Evolutionary conservation across 164 flowering plant genomes (phyloP), one percentile per base, ranked within the genome.

Genomic region (Buxus sempervirens): DNA sequence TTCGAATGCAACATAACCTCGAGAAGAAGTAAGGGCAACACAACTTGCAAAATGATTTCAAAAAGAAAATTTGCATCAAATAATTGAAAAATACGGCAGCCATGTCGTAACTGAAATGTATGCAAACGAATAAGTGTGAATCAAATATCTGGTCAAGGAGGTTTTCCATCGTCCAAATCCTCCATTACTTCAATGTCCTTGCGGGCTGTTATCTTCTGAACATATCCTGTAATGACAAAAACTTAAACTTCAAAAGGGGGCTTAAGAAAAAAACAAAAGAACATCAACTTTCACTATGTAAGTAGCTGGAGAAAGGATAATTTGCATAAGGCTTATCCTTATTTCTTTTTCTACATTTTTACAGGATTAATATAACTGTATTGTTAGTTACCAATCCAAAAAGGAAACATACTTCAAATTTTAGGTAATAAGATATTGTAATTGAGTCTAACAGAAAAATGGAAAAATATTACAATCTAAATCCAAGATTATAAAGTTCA

Each of bases 151-250:
- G 55, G 32, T 86, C 85, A 91, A 22, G 82, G 75, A 13, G 90
- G 88, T 67, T 80, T 84, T 71, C 87, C 93, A 70, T 86, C 81
- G 74, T 90, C 96, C 72, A 90, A 74, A 79, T 91, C 97, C 81
- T 86, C 95, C 98, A 90, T 91, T 49, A 91, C 85, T 63, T 91
- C 90, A 74, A 95, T 89, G 79, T 90, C 91, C 53, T 64, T 82
- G 54, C 96, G 92, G 23, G 86, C 77, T 63, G 97, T 91, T 68
- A 95, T 88, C 82, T 95, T 95, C 81, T 90, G 97, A 73, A 90
- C 98, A 71, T 89, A 95, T 58, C 96, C 98, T 95, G 96, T 16
- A 25, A 70, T 19, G 63, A 58, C 19, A 62, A n/a, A 32, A 14
- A 51, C 21, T 36, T 54, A 57, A 16, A 22, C n/a, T n/a, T 24